Base-by-base conservation (phyloP, 2,329 filamentous ascomycete species). In the Nigrospora sphaerica region DNA sequence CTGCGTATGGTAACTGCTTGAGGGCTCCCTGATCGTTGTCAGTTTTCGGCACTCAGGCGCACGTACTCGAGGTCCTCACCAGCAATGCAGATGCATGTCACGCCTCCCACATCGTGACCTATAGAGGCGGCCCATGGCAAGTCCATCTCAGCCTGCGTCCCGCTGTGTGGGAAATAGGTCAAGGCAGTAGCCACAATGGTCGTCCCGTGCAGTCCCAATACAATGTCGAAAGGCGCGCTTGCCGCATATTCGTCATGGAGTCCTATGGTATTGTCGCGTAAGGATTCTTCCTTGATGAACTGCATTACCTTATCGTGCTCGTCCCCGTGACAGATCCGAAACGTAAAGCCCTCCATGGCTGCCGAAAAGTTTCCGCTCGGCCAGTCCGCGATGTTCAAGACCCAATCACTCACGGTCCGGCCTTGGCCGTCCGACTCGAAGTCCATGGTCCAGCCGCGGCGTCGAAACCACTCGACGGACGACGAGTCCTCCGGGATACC, bases 171-270 rank as follows among this genome's bases (percentile, higher is more conserved):
- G 12, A 69, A 66, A 52, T 81, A 83, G 6, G 74, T 75, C 42
- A 83, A 64, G 28, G 77, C 78, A 2, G 71, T 63, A 0, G 77
- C 77, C 16, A 81, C 67, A 39, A 82, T 69, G 2, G 56, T 65
- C 17, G 65, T 62, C 28, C 69, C 68, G 38, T 77, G 71, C 14
- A 78, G 55, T 2, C 72, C 78, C 18, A 81, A 51, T n/a, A 82
- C 57, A 44, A 83, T 70, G 52, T 81, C 75, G 40, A 78, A 64
- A 50, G 73, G 64, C 42, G 66, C 65, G 9, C 71, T 70, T 51
- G 73, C 68, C 46, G 69, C 70, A 52, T 81, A 83, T 54, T 80
- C 75, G 54, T 82, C 77, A 53, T 74, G 80, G 75, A 77, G 80
- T 38, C 77, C 77, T 53, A 78, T 71, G 39, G 70, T 67, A 32